phyloP scores from a whole-genome alignment of 495 filamentous ascomycete species.

The Alectoria sarmentosa region DNA sequence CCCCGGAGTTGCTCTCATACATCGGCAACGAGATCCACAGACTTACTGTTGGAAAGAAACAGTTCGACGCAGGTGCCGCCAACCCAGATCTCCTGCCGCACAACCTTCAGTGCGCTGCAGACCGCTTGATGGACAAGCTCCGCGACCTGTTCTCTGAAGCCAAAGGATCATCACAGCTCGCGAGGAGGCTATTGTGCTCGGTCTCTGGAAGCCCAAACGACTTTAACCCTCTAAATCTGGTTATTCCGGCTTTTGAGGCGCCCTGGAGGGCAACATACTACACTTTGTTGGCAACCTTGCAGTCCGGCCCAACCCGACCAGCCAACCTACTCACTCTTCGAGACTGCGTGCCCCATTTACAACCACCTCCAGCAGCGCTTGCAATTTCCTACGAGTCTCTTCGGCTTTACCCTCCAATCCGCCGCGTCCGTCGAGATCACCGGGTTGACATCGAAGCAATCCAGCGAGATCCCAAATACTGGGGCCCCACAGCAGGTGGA shows the following conservation, averaged over 20 bases:
- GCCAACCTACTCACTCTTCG: constrained; percentile 1
- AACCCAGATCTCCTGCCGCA: neutral
- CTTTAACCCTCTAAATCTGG: neutral
- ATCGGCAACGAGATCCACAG: neutral
- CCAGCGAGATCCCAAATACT: constrained; percentile 2
- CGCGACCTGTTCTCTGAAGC: neutral
- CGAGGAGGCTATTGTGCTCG: constrained; percentile 1
- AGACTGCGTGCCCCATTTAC: constrained; percentile 1
- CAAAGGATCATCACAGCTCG: neutral
- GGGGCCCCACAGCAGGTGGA: constrained; percentile 1
- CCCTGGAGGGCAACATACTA: constrained; percentile 1
- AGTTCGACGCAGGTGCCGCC: neutral
- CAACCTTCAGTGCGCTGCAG: neutral
- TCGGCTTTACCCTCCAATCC: neutral
- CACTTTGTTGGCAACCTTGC: constrained; percentile 1
- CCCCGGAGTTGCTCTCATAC: neutral
- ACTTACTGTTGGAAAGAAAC: constrained; percentile 3
- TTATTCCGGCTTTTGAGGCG: neutral
- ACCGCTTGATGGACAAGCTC: constrained; percentile 1
- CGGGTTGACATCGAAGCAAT: neutral
- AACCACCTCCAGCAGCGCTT: neutral
- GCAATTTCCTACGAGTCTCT: neutral
- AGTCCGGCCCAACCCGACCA: neutral
- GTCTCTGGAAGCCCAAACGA: neutral
- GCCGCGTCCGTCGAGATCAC: neutral